Evolutionary conservation across 371 early-diverging fungal genomes (phyloP).

Genomic region (Rhizopus sp.): DNA sequence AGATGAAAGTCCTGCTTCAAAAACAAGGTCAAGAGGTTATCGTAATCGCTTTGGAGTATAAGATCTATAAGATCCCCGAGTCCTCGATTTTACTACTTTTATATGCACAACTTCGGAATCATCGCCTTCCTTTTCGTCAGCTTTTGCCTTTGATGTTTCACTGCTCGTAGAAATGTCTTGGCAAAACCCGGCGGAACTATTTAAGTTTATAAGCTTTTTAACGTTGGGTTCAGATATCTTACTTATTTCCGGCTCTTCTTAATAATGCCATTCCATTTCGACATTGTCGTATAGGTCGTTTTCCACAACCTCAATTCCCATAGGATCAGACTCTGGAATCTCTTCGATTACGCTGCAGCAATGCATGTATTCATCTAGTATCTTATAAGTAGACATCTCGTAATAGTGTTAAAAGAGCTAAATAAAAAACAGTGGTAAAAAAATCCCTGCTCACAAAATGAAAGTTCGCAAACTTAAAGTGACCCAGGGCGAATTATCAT

Average conservation of each 20-base stretch:
- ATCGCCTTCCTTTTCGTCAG: conserved; percentile 8
- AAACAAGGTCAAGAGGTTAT: too few species aligned
- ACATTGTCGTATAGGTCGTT: conserved; percentile 12
- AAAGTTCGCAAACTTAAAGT: too few species aligned
- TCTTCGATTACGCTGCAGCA: too few species aligned
- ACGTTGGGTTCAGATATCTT: conserved; percentile 12
- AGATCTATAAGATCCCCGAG: conserved; percentile 8
- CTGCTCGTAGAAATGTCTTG: conserved; percentile 13
- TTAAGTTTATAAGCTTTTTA: conserved; percentile 14
- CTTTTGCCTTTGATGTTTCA: conserved; percentile 9
- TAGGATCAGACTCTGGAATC: too few species aligned
- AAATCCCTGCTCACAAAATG: too few species aligned
- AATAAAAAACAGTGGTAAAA: conserved; percentile 1
- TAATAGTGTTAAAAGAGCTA: conserved; percentile 1
- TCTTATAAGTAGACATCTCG: conserved; percentile 10
- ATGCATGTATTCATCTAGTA: too few species aligned
- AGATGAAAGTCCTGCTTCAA: conserved; percentile 7
- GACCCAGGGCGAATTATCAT: too few species aligned
- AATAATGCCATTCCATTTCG: conserved; percentile 13
- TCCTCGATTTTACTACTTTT: conserved; percentile 6
- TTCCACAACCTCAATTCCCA: conserved; percentile 6
- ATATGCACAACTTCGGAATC: conserved; percentile 5
- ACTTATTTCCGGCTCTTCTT: conserved; percentile 12
- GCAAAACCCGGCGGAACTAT: conserved; percentile 8
- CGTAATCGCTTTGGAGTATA: conserved; percentile 5